Percentiles rank a stretch among this genome's conserved stretches.
Conservation (phyloP, 805 yeast genomes). For the Lachancea sp. region DNA sequence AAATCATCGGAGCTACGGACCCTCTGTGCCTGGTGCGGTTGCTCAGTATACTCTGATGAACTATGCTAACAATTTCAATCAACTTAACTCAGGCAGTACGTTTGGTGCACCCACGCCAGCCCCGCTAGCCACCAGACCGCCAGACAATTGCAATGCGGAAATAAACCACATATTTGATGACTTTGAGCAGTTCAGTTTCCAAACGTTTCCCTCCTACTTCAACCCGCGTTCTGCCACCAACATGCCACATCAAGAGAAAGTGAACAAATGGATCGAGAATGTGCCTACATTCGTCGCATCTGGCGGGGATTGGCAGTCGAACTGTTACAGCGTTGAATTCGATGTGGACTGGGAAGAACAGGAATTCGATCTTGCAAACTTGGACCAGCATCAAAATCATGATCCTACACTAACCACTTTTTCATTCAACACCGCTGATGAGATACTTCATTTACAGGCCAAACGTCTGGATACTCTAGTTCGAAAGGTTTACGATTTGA, state of each 20-base stretch:
- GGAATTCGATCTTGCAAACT: conserved; percentile 23
- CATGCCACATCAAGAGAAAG: conserved; percentile 64
- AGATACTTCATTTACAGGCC: conserved; percentile 21
- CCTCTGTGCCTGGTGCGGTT: conserved; percentile 4
- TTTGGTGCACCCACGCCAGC: not conserved
- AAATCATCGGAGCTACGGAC: not conserved
- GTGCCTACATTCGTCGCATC: conserved; percentile 41
- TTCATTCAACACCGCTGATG: conserved; percentile 17
- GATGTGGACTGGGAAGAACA: conserved; percentile 31
- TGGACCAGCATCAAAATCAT: not conserved
- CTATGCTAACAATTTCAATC: conserved; percentile 9
- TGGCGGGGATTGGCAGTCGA: conserved; percentile 15
- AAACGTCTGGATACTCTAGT: conserved; percentile 23
- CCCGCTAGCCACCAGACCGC: not conserved
- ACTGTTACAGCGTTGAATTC: conserved; percentile 22
- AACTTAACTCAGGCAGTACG: not conserved
- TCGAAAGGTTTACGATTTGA: conserved; percentile 16
- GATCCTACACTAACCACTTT: not conserved
- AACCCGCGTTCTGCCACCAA: conserved; percentile 57
- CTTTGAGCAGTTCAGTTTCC: conserved; percentile 7
- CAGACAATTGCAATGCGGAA: not conserved
- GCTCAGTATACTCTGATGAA: conserved; percentile 19
- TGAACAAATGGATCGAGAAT: conserved; percentile 52
- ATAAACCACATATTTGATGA: conserved; percentile 7
- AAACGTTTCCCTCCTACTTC: conserved; percentile 41